Base-by-base conservation (phyloP, 2,329 filamentous ascomycete species). In the Fusarium sacchari region DNA sequence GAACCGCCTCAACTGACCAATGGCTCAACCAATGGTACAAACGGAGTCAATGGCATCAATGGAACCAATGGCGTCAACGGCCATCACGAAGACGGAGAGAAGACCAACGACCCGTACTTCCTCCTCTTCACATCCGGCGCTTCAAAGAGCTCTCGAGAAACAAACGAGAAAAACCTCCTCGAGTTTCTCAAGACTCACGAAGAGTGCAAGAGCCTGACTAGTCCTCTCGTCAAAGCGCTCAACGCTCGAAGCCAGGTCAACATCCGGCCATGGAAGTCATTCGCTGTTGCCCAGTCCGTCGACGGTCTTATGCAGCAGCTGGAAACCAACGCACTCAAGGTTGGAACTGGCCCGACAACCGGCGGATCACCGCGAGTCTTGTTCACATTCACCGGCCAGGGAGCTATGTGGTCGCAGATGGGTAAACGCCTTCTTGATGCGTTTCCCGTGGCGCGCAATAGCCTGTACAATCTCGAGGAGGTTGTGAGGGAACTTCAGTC, bases 391-490 rank as follows among this genome's bases (percentile, higher is more conserved):
- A 76, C 73, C 1, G 73, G 73, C 0, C 73, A 76, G 44, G 73
- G 73, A 57, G 73, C 73, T 7, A 76, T 74, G 52, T 76, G 73
- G 73, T 72, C 73, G 0, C 73, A 74, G 46, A 76, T 76, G 73
- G 73, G 73, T 4, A 76, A 71, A 47, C 69, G 72, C 22, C 74
- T 76, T 8, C 50, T 76, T 3, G 64, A 76, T 49, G 64, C 66
- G 36, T 76, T 73, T 53, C 74, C 74, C 24, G 66, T 76, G 28
- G 74, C 74, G 18, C 74, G 66, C 17, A 67, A 75, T 5, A 75
- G 69, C n/a, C 64, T 76, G 9, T 24, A 69, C 12, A 53, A 47
- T 22, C 61, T 76, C 14, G 74, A 75, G 6, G 52, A 71, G n/a
- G 56, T 69, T 24, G 14, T 76, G 8, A 14, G 52, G 39, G 70